A percentile compares a stretch with the other conserved stretches of the same genome.
These are phyloP conservation scores for Clavariopsis aquatica DNA, from an alignment of 495 filamentous ascomycete genomes.

Conservation along the genomic window DNA sequence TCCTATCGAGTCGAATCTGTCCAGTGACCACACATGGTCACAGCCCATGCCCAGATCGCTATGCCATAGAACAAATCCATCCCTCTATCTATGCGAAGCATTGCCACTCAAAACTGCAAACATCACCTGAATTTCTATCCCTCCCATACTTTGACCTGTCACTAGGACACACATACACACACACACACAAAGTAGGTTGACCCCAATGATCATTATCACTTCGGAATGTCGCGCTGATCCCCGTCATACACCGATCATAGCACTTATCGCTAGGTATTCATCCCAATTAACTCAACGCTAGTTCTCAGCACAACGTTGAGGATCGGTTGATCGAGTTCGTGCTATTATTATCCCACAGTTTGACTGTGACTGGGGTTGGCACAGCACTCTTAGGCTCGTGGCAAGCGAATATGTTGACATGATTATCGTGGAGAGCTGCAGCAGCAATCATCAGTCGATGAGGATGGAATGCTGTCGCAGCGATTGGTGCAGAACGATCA, in stretches of 20 bases:
- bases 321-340: conserved; percentile 4
- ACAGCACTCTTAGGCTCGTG: conserved; percentile 39
- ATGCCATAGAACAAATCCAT: conserved; percentile 6
- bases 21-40: not conserved
- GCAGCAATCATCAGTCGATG: conserved; percentile 90
- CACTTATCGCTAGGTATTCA: not conserved
- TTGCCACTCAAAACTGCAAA: not conserved
- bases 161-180: too few relatives aligned
- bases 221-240: not conserved
- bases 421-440: conserved; percentile 69
- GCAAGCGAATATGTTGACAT: conserved; percentile 73
- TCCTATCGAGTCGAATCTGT: not conserved
- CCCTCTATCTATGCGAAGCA: not conserved
- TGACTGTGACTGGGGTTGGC: conserved; percentile 25
- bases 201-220: too few relatives aligned
- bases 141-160: too few relatives aligned
- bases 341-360: conserved; percentile 14
- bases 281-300: not conserved
- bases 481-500: conserved; percentile 68
- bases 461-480: conserved; percentile 91
- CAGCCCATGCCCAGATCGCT: conserved; percentile 6
- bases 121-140: too few relatives aligned
- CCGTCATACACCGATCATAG: not conserved
- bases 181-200: too few relatives aligned
- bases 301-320: conserved; percentile 11